Evolutionary conservation across 352 stramenopile species (phyloP).

Genomic region (Phytophthora megakarya): DNA sequence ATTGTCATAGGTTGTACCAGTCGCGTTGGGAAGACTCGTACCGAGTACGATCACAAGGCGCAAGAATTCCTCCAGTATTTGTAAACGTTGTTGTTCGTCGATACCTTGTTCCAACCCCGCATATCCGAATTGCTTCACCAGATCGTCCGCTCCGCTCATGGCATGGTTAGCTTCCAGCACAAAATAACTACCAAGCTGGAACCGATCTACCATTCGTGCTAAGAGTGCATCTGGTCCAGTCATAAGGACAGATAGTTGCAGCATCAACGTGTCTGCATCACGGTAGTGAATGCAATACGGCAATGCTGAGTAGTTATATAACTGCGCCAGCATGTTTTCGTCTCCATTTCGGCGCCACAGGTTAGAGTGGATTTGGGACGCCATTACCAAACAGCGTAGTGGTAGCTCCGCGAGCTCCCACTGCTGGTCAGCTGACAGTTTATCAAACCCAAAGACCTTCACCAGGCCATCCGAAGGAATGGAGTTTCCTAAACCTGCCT

Average conservation of each 20-base stretch:
- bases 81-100: constrained; percentile 69
- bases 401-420: constrained; percentile 81
- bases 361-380: constrained; percentile 88
- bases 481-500: constrained; percentile 50
- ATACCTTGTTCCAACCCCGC: constrained; percentile 59
- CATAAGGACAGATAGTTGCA: constrained; percentile 75
- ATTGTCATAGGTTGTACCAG: constrained; percentile 65
- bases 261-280: constrained; percentile 79
- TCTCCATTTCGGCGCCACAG: constrained; percentile 88
- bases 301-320: constrained; percentile 90
- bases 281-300: constrained; percentile 89
- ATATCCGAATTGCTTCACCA: constrained; percentile 51
- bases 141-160: constrained; percentile 13
- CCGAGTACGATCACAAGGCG: constrained; percentile 78
- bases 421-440: constrained; percentile 45
- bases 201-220: constrained; percentile 77
- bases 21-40: constrained; percentile 70
- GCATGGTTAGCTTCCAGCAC: constrained; percentile 22
- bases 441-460: constrained; percentile 61
- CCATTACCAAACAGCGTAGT: constrained; percentile 83
- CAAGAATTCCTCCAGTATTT: constrained; percentile 86
- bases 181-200: constrained; percentile 78
- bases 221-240: constrained; percentile 68
- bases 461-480: constrained; percentile 59
- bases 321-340: constrained; percentile 89